A percentile compares a stretch with the other conserved stretches of the same genome.
Conservation (phyloP, 805 yeast species). For the Suhomyces xylopsoci region DNA sequence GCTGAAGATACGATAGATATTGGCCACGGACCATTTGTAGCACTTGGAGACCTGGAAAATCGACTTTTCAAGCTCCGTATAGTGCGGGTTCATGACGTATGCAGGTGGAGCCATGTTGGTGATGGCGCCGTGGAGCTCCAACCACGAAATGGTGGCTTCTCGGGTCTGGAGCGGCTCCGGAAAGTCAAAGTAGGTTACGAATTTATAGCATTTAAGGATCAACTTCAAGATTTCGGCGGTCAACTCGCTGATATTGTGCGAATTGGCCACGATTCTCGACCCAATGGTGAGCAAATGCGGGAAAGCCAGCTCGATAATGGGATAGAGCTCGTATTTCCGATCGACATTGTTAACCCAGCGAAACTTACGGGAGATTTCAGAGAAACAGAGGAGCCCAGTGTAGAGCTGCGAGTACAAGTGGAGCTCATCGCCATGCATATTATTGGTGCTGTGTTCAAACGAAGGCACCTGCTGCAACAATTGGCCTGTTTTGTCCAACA, state of each 20-base stretch:
- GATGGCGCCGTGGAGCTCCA: slow-evolving; percentile 67
- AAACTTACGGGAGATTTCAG: slow-evolving; percentile 66
- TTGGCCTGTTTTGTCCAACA: slow-evolving; percentile 30
- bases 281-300: slow-evolving; percentile 69
- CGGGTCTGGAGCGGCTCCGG: slow-evolving; percentile 57
- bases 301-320: slow-evolving; percentile 54
- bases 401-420: slow-evolving; percentile 34
- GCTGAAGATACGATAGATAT: slow-evolving; percentile 64
- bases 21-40: slow-evolving; percentile 80
- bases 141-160: slow-evolving; percentile 62
- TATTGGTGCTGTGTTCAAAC: slow-evolving; percentile 2
- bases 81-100: slow-evolving; percentile 48
- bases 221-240: slow-evolving; percentile 72
- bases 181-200: slow-evolving; percentile 67
- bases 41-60: slow-evolving; percentile 70
- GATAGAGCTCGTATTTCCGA: slow-evolving; percentile 29
- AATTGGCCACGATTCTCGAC: slow-evolving; percentile 41
- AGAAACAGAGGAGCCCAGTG: slow-evolving; percentile 67
- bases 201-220: slow-evolving; percentile 73
- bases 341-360: slow-evolving; percentile 64
- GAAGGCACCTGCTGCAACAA: slow-evolving; percentile 20
- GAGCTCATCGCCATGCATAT: not conserved
- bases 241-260: slow-evolving; percentile 26
- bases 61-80: slow-evolving; percentile 49
- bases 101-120: slow-evolving; percentile 59